These are phyloP conservation scores for Kockovaella imperatae DNA, from an alignment of 768 basidiomycete genomes.

Conservation along the genomic window DNA sequence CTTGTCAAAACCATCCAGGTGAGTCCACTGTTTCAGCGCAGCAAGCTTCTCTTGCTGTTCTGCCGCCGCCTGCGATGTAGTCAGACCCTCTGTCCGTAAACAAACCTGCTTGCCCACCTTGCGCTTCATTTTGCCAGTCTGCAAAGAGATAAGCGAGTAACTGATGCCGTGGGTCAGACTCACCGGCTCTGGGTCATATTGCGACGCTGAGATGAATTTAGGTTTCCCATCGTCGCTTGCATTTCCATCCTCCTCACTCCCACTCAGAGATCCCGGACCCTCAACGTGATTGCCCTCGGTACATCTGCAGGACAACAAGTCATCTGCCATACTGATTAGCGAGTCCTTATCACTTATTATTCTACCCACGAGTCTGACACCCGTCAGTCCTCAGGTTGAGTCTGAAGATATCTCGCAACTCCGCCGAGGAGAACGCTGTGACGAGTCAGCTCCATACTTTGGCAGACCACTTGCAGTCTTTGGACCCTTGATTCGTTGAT, in stretches of 20 bases:
- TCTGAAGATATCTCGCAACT: slow-evolving; percentile 92
- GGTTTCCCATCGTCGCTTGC: slow-evolving; percentile 18
- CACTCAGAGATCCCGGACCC: slow-evolving; percentile 12
- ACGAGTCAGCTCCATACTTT: not conserved
- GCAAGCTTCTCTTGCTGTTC: slow-evolving; percentile 41
- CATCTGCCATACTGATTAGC: slow-evolving; percentile 49
- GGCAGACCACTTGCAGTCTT: slow-evolving; percentile 53
- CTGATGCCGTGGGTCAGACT: slow-evolving; percentile 4
- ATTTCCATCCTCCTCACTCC: slow-evolving; percentile 14
- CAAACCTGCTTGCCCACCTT: slow-evolving; percentile 20
- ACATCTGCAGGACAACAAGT: slow-evolving; percentile 71
- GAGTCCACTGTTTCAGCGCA: slow-evolving; percentile 41
- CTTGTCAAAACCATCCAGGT: slow-evolving; percentile 32
- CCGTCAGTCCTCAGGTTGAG: slow-evolving; percentile 61
- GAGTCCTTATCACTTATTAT: not conserved
- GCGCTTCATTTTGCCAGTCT: slow-evolving; percentile 30
- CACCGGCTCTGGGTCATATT: slow-evolving; percentile 40
- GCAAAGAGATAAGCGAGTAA: slow-evolving; percentile 1
- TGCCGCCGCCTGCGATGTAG: slow-evolving; percentile 18
- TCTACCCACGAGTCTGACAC: slow-evolving; percentile 64
- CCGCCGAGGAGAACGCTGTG: slow-evolving; percentile 37
- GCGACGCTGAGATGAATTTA: slow-evolving; percentile 31
- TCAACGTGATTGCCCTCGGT: slow-evolving; percentile 41
- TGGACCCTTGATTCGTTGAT: slow-evolving; percentile 65
- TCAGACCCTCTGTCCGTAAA: not conserved